Conservation (phyloP, 108 stramenopile genomes). For the Cylindrotheca closterium region DNA sequence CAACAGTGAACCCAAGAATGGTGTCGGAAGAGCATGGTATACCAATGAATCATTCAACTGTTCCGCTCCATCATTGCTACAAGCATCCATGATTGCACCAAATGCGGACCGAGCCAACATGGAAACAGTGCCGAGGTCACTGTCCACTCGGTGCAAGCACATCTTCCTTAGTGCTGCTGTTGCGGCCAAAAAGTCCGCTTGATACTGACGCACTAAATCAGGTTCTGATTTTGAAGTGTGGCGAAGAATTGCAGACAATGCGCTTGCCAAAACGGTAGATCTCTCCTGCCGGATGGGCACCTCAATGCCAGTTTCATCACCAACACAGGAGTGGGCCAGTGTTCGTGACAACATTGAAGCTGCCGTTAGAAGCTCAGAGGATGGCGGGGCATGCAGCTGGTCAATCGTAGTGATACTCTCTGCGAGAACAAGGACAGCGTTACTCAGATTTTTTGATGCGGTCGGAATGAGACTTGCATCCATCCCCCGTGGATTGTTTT, state of each 20-base stretch:
- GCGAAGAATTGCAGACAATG: constrained; percentile 27
- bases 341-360: constrained; percentile 14
- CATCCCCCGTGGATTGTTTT: constrained; percentile 10
- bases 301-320: constrained; percentile 16
- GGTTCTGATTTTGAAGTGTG: constrained; percentile 12
- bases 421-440: constrained; percentile 17
- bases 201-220: constrained; percentile 14
- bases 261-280: constrained; percentile 38
- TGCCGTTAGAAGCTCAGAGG: constrained; percentile 18
- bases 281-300: constrained; percentile 27
- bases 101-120: constrained; percentile 42
- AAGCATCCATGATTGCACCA: constrained; percentile 25
- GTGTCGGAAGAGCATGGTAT: constrained; percentile 17
- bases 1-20: constrained; percentile 21
- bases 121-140: constrained; percentile 22
- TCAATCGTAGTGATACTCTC: constrained; percentile 13
- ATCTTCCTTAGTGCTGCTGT: constrained; percentile 19
- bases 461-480: constrained; percentile 23
- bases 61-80: constrained; percentile 26
- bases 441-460: constrained; percentile 28
- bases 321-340: constrained; percentile 20
- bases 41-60: constrained; percentile 8
- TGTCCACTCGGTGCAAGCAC: constrained; percentile 12
- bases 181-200: constrained; percentile 21
- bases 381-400: neutral